A percentile compares a stretch with the other conserved stretches of the same genome.
These are phyloP conservation scores for Phytophthora europaea DNA, from an alignment of 352 stramenopile genomes.

Conservation along the genomic window DNA sequence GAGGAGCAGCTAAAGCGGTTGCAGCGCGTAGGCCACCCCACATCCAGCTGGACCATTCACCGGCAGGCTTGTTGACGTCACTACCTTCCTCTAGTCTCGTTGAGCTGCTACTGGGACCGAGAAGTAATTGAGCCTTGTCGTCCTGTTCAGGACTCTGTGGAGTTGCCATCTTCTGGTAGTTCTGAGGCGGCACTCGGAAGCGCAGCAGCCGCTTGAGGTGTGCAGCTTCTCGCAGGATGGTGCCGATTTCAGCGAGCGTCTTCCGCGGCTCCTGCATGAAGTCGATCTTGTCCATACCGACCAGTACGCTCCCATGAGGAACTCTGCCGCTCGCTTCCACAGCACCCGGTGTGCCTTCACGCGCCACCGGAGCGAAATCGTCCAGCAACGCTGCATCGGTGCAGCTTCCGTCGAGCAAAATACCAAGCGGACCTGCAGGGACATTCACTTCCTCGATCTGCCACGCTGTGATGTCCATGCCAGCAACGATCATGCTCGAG, in stretches of 20 bases:
- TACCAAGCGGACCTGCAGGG: slow-evolving; percentile 68
- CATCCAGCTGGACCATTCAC: slow-evolving; percentile 22
- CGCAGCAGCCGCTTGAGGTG: slow-evolving; percentile 57
- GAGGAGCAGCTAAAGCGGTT: slow-evolving; percentile 11
- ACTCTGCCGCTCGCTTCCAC: slow-evolving; percentile 60
- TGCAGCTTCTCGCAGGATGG: slow-evolving; percentile 64
- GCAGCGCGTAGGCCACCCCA: slow-evolving; percentile 22
- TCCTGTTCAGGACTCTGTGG: slow-evolving; percentile 10
- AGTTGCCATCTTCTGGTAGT: slow-evolving; percentile 17
- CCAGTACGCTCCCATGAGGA: slow-evolving; percentile 52
- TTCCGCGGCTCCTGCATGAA: slow-evolving; percentile 52
- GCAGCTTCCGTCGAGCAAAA: slow-evolving; percentile 68
- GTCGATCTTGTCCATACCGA: slow-evolving; percentile 75
- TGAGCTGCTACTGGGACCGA: slow-evolving; percentile 26
- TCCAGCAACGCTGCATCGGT: slow-evolving; percentile 62
- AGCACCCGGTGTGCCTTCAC: slow-evolving; percentile 49
- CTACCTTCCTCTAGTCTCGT: slow-evolving; percentile 12
- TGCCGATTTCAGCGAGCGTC: slow-evolving; percentile 64
- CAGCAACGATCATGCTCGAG: slow-evolving; percentile 34
- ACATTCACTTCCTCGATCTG: slow-evolving; percentile 50
- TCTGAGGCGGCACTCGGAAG: slow-evolving; percentile 50
- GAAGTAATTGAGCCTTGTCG: slow-evolving; percentile 30
- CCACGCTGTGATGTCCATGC: slow-evolving; percentile 39
- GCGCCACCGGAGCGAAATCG: slow-evolving; percentile 62
- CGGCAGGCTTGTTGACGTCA: slow-evolving; percentile 17